A percentile compares a stretch with the other conserved stretches of the same genome.
phyloP scores from a whole-genome alignment of 2,329 filamentous ascomycete species.

The Didymella segeticola region DNA sequence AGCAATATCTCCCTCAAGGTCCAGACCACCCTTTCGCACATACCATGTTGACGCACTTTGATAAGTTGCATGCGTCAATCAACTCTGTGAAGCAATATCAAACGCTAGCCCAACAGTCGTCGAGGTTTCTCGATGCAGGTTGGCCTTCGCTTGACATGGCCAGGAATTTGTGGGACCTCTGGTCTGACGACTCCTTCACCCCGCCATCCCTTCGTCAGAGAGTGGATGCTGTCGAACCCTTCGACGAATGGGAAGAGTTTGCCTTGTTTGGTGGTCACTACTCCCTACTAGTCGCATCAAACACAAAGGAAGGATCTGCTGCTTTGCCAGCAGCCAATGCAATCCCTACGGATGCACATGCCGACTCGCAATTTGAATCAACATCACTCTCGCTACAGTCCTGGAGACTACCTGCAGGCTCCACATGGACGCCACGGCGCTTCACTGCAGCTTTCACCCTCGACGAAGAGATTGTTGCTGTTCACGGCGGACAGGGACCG shows the following conservation, averaged over 20 bases:
- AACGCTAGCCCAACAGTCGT: conserved; percentile 67
- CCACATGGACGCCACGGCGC: conserved; percentile 41
- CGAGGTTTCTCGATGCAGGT: conserved; percentile 72
- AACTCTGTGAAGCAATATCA: conserved; percentile 76
- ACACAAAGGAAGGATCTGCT: conserved; percentile 29
- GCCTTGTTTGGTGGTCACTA: conserved; percentile 85
- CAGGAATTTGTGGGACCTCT: conserved; percentile 81
- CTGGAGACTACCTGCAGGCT: conserved; percentile 16
- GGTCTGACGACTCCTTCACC: conserved; percentile 74
- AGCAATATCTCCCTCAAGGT: conserved; percentile 84
- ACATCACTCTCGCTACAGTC: conserved; percentile 25
- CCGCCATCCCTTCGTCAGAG: conserved; percentile 62
- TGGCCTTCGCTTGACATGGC: conserved; percentile 67
- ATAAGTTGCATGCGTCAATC: conserved; percentile 80
- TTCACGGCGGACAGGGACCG: conserved; percentile 55
- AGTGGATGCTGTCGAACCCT: conserved; percentile 77
- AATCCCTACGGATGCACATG: not conserved
- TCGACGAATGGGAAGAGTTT: conserved; percentile 97
- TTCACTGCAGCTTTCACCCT: conserved; percentile 50
- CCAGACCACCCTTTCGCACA: conserved; percentile 80
- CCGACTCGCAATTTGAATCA: conserved; percentile 5
- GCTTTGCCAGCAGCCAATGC: conserved; percentile 1
- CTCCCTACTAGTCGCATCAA: conserved; percentile 74
- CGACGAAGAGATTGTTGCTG: conserved; percentile 40
- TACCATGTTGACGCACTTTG: conserved; percentile 85